phyloP scores from a whole-genome alignment of 2,329 filamentous ascomycete species.

The Epichloe typhina region DNA sequence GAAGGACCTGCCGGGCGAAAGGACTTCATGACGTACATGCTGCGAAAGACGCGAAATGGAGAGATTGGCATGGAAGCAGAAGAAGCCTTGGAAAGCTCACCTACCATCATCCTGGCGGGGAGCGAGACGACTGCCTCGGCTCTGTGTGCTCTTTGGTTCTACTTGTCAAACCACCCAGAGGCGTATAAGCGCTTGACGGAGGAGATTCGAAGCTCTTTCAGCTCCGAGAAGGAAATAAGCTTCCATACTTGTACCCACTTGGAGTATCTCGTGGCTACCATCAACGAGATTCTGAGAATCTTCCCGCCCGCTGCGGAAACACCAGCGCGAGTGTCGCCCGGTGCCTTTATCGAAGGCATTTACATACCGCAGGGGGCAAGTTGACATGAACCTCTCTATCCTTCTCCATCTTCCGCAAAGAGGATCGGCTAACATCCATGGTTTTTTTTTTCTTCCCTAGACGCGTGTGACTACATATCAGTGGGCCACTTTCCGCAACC shows the following conservation, averaged over 20 bases:
- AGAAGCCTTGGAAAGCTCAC: slow-evolving; percentile 20
- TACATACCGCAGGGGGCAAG: slow-evolving; percentile 23
- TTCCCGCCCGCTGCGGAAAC: slow-evolving; percentile 22
- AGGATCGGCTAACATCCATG: neutral
- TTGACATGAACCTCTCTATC: neutral
- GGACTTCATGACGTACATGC: slow-evolving; percentile 16
- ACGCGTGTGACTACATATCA: slow-evolving; percentile 30
- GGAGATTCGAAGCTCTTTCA: slow-evolving; percentile 18
- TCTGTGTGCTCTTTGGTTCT: slow-evolving; percentile 17
- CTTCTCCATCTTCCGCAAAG: too few relatives aligned
- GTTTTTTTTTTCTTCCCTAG: slow-evolving; percentile 11
- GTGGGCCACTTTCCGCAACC: slow-evolving; percentile 30
- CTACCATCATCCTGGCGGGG: slow-evolving; percentile 16
- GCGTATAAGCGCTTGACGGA: slow-evolving; percentile 17
- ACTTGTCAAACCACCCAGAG: slow-evolving; percentile 17
- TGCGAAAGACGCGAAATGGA: slow-evolving; percentile 17
- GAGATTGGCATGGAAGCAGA: slow-evolving; percentile 16
- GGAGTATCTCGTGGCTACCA: slow-evolving; percentile 25
- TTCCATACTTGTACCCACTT: slow-evolving; percentile 16
- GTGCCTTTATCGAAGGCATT: slow-evolving; percentile 19
- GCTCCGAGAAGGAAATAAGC: slow-evolving; percentile 23
- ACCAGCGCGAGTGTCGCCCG: slow-evolving; percentile 17
- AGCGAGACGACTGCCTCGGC: slow-evolving; percentile 22
- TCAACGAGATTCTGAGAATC: slow-evolving; percentile 29
- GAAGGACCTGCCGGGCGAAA: slow-evolving; percentile 9